Percentiles rank a stretch among this genome's conserved stretches.
These are phyloP conservation scores for Ziziphus jujuba DNA, from an alignment of 306 rosid genomes.

Conservation along the genomic window DNA sequence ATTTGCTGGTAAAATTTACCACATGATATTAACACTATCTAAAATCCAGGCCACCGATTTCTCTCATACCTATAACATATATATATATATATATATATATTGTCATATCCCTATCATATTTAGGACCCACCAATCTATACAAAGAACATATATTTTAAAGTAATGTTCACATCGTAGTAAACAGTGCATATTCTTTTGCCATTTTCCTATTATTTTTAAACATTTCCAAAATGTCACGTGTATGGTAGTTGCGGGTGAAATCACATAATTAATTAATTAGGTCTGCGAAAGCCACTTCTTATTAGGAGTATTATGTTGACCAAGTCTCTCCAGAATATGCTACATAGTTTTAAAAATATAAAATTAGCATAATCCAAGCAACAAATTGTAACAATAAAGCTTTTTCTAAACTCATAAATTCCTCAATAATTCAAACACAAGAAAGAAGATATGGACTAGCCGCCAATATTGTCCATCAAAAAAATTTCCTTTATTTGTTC, in stretches of 20 bases:
- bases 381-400: background rate
- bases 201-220: too few relatives aligned
- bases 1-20: background rate
- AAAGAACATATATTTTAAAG: too few relatives aligned
- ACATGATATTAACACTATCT: too few relatives aligned
- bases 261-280: background rate
- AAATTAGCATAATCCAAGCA: background rate
- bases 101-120: too few relatives aligned
- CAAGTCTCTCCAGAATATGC: background rate
- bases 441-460: slow-evolving; percentile 2
- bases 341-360: background rate
- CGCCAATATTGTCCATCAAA: slow-evolving; percentile 37
- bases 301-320: slow-evolving; percentile 30
- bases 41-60: too few relatives aligned
- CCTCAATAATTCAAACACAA: background rate
- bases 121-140: too few relatives aligned
- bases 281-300: background rate
- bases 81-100: too few relatives aligned
- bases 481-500: background rate
- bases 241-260: background rate
- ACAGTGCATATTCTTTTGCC: too few relatives aligned
- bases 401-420: background rate
- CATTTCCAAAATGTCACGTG: background rate
- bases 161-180: too few relatives aligned
- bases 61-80: too few relatives aligned